Conservation (phyloP, 2,329 filamentous ascomycete genomes). For the Chrysoporthe deuterocubensis region DNA sequence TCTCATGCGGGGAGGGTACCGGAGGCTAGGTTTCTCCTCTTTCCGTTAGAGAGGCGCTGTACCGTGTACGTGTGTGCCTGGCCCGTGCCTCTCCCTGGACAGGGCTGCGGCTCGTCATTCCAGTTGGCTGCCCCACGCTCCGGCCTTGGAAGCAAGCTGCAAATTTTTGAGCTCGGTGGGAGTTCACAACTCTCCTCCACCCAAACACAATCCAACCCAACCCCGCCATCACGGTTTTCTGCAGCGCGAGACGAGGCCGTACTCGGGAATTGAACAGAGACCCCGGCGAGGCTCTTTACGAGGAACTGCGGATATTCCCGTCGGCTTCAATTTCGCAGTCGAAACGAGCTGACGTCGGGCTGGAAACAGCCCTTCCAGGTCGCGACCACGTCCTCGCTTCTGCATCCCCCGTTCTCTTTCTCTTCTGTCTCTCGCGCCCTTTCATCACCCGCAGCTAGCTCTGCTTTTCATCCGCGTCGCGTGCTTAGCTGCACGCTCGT, state of each 20-base stretch:
- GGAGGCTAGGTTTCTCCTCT: conserved; percentile 15
- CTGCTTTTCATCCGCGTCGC: conserved; percentile 62
- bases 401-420: conserved; percentile 48
- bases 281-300: neutral
- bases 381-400: conserved; percentile 50
- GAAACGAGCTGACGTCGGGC: conserved; percentile 38
- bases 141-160: conserved; percentile 24
- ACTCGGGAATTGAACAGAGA: conserved; percentile 13
- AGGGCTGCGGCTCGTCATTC: neutral
- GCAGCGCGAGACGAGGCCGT: conserved; percentile 7
- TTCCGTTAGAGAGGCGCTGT: conserved; percentile 9
- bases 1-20: conserved; percentile 7
- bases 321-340: conserved; percentile 12
- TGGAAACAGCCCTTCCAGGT: conserved; percentile 45
- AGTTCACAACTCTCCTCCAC: conserved; percentile 7
- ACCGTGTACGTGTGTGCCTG: neutral
- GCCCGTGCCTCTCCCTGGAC: conserved; percentile 7
- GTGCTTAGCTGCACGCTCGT: conserved; percentile 54
- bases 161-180: conserved; percentile 24
- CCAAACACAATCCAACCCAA: conserved; percentile 8
- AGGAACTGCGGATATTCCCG: neutral
- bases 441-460: conserved; percentile 66
- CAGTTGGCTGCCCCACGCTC: neutral
- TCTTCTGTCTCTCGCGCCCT: conserved; percentile 57
- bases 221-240: conserved; percentile 13